A percentile compares a stretch with the other conserved stretches of the same genome.
Conservation (phyloP, 2,329 filamentous ascomycete species). For the Venturia carpophila region DNA sequence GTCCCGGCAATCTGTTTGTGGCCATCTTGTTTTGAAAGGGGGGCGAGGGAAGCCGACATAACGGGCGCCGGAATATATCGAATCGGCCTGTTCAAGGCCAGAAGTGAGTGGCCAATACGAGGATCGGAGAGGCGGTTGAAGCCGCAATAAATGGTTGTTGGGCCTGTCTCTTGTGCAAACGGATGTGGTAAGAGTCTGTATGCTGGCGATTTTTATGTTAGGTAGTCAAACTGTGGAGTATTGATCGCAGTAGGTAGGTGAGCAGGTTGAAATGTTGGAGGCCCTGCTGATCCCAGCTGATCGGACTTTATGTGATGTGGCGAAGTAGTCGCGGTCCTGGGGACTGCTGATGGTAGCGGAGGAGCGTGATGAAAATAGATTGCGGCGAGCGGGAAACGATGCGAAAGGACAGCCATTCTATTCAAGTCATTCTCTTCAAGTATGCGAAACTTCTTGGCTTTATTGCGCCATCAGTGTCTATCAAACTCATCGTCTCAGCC, state of each 20-base stretch:
- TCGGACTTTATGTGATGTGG: not conserved
- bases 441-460: not conserved
- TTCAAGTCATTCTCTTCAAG: too few relatives aligned
- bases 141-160: not conserved
- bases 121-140: not conserved
- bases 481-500: not conserved
- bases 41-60: not conserved
- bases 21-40: not conserved
- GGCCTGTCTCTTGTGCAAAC: not conserved
- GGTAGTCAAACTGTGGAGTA: not conserved
- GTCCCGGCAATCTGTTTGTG: not conserved
- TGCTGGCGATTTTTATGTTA: not conserved
- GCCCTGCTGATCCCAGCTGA: not conserved
- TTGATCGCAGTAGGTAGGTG: not conserved
- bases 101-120: not conserved
- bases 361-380: not conserved
- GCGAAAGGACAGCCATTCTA: too few relatives aligned
- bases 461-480: not conserved
- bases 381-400: not conserved
- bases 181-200: not conserved
- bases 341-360: not conserved
- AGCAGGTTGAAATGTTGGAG: not conserved
- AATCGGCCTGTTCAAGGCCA: not conserved
- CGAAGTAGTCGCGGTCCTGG: not conserved
- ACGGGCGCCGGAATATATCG: constrained; percentile 3